Evolutionary conservation across 495 filamentous ascomycete genomes (phyloP).

Genomic region (Parathielavia appendiculata): DNA sequence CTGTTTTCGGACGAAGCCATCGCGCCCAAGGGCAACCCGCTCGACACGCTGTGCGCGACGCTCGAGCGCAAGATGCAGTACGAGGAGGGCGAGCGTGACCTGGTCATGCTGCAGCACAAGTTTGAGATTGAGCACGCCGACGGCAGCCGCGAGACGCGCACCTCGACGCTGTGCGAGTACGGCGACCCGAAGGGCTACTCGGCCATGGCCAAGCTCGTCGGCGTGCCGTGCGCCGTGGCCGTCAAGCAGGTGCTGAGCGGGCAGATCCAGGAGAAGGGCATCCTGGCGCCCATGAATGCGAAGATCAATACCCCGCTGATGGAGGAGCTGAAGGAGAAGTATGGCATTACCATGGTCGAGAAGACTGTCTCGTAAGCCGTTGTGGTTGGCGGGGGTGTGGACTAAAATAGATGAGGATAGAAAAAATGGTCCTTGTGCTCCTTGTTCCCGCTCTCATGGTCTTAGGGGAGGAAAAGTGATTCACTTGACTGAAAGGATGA

Average conservation of each 20-base stretch:
- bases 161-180: conserved; percentile 80
- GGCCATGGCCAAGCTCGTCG: conserved; percentile 71
- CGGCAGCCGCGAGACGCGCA: conserved; percentile 61
- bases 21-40: conserved; percentile 69
- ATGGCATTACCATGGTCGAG: conserved; percentile 34
- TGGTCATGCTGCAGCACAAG: conserved; percentile 81
- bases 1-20: conserved; percentile 73
- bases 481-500: not conserved
- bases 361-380: conserved; percentile 31
- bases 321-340: conserved; percentile 48
- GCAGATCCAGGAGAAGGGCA: conserved; percentile 67
- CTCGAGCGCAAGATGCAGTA: conserved; percentile 92
- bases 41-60: conserved; percentile 85
- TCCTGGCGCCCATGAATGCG: conserved; percentile 74
- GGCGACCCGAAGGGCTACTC: conserved; percentile 77
- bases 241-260: conserved; percentile 82
- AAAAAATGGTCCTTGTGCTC: not conserved
- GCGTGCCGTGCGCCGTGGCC: conserved; percentile 46
- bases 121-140: conserved; percentile 85
- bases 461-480: not conserved
- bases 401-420: conserved; percentile 7
- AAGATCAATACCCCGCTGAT: conserved; percentile 68
- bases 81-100: conserved; percentile 74
- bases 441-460: too few species aligned
- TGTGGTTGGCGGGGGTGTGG: too few species aligned